Evolutionary conservation across 768 basidiomycete genomes (phyloP).

Genomic region (Russula sp.): DNA sequence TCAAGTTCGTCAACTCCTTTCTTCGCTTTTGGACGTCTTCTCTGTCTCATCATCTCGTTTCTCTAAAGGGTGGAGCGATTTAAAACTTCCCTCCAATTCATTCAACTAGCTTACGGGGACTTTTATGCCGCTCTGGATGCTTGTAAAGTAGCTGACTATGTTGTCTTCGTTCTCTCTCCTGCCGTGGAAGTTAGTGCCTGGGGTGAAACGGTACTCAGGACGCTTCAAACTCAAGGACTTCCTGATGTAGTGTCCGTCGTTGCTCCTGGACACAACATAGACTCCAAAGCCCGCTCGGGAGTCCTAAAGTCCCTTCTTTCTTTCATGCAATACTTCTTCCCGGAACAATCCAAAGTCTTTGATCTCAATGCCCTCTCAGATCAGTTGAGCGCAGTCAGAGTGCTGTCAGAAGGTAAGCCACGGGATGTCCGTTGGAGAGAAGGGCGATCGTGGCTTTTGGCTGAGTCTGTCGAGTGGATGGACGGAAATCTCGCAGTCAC

Average conservation of each 20-base stretch:
- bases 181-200: slow-evolving; percentile 74
- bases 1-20: slow-evolving; percentile 46
- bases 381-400: slow-evolving; percentile 62
- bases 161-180: slow-evolving; percentile 78
- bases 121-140: slow-evolving; percentile 80
- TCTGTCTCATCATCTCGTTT: not conserved
- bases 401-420: slow-evolving; percentile 82
- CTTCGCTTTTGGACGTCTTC: slow-evolving; percentile 6
- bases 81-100: slow-evolving; percentile 86
- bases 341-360: slow-evolving; percentile 67
- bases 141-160: slow-evolving; percentile 85
- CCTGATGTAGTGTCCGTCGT: slow-evolving; percentile 77
- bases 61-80: slow-evolving; percentile 71
- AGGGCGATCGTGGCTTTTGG: slow-evolving; percentile 69
- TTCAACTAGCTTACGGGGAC: slow-evolving; percentile 63
- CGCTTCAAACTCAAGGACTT: slow-evolving; percentile 86
- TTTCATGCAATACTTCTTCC: slow-evolving; percentile 94
- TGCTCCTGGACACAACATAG: slow-evolving; percentile 46
- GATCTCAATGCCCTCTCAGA: slow-evolving; percentile 65
- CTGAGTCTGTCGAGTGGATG: slow-evolving; percentile 58
- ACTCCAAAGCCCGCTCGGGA: slow-evolving; percentile 56
- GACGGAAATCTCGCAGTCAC: slow-evolving; percentile 67
- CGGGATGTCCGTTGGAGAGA: slow-evolving; percentile 77
- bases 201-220: slow-evolving; percentile 85
- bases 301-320: slow-evolving; percentile 86